phyloP scores from a whole-genome alignment of 1,284 basidiomycete species.

The Cryptococcus sp. region DNA sequence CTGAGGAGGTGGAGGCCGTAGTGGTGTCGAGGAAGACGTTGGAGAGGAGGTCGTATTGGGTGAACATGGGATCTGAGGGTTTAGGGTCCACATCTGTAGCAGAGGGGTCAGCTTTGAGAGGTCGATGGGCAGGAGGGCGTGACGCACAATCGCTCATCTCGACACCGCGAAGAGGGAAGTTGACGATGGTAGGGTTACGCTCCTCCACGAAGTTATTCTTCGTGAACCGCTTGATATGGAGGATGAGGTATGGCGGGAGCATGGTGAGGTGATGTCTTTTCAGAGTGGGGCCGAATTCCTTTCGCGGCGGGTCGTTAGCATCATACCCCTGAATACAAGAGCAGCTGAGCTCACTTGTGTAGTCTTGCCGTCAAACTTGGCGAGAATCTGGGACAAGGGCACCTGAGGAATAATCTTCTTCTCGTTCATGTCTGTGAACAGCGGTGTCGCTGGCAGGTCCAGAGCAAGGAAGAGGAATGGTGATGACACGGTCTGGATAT shows the following conservation, averaged over 20 bases:
- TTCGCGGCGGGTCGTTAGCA: conserved; percentile 6
- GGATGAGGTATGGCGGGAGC: conserved; percentile 86
- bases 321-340: neutral
- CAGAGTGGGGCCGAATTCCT: conserved; percentile 82
- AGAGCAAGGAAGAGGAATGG: conserved; percentile 95
- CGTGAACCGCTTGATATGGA: conserved; percentile 97
- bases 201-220: conserved; percentile 97
- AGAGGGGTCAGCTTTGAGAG: conserved; percentile 7
- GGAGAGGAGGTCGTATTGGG: conserved; percentile 88
- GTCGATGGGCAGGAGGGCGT: conserved; percentile 13
- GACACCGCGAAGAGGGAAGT: conserved; percentile 88
- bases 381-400: conserved; percentile 81
- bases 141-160: conserved; percentile 83
- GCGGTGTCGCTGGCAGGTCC: conserved; percentile 90
- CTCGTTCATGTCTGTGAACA: conserved; percentile 92
- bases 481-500: conserved; percentile 77
- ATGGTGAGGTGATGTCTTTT: conserved; percentile 83
- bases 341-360: conserved; percentile 62
- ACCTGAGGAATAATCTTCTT: conserved; percentile 99
- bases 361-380: conserved; percentile 90
- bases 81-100: conserved; percentile 69
- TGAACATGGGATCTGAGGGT: conserved; percentile 57
- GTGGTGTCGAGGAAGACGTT: conserved; percentile 90
- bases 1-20: conserved; percentile 76
- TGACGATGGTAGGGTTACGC: conserved; percentile 98